Conservation (phyloP, 352 stramenopile genomes). For the Phytophthora pini region DNA sequence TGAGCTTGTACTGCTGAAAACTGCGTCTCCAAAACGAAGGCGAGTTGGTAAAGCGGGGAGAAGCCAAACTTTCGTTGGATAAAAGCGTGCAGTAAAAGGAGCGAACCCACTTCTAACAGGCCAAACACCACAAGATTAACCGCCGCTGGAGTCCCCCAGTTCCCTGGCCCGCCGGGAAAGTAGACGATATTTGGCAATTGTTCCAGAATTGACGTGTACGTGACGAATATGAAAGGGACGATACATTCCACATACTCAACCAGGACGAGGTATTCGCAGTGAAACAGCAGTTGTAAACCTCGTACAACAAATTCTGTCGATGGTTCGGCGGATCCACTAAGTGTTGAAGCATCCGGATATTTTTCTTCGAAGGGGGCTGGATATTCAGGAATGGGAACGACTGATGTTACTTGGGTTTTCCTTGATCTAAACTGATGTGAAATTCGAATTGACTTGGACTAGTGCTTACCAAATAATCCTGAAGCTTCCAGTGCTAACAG, state of each 20-base stretch:
- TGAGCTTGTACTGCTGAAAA: neutral
- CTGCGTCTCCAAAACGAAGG: conserved; percentile 14
- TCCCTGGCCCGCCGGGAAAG: conserved; percentile 9
- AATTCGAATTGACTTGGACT: neutral
- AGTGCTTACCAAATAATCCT: neutral
- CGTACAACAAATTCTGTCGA: conserved; percentile 2
- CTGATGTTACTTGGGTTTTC: neutral
- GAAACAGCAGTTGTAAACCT: conserved; percentile 32
- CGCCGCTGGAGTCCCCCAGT: neutral
- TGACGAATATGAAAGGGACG: conserved; percentile 32
- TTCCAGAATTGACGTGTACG: conserved; percentile 36
- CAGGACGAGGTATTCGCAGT: conserved; percentile 28
- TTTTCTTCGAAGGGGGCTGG: neutral
- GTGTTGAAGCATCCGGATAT: neutral
- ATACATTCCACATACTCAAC: conserved; percentile 32
- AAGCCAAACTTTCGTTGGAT: conserved; percentile 12
- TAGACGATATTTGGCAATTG: conserved; percentile 38
- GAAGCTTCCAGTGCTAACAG: neutral
- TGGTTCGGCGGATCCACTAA: neutral
- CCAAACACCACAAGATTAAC: conserved; percentile 22
- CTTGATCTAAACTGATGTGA: neutral
- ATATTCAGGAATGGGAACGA: neutral
- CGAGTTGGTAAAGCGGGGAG: conserved; percentile 7
- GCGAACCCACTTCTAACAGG: conserved; percentile 9
- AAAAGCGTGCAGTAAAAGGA: conserved; percentile 4